Conservation (phyloP, 2,329 filamentous ascomycete species). For the Bimuria novae-zelandiae region DNA sequence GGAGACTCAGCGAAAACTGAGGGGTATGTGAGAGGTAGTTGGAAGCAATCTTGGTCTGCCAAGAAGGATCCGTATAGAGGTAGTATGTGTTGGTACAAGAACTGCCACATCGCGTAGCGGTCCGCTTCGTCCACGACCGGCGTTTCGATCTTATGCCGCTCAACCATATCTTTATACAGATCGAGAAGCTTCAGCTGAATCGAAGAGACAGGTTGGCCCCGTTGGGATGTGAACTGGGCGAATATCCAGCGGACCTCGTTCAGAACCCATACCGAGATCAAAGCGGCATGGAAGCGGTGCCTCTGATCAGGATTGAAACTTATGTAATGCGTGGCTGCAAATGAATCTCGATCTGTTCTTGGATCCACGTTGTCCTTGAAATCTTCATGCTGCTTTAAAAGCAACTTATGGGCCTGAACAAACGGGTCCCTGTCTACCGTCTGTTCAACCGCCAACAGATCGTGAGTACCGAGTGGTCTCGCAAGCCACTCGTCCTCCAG, state of each 20-base stretch:
- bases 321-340: constrained; percentile 12
- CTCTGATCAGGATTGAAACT: constrained; percentile 25
- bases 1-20: constrained; percentile 8
- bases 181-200: constrained; percentile 12
- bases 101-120: constrained; percentile 23
- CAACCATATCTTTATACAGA: constrained; percentile 4
- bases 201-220: neutral
- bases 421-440: constrained; percentile 9
- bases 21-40: constrained; percentile 26
- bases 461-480: constrained; percentile 18
- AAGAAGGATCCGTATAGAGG: constrained; percentile 18
- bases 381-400: constrained; percentile 12
- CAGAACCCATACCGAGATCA: constrained; percentile 26
- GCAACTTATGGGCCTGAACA: neutral
- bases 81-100: constrained; percentile 32
- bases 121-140: constrained; percentile 27
- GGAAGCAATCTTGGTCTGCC: constrained; percentile 18
- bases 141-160: neutral
- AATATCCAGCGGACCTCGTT: constrained; percentile 34
- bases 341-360: neutral
- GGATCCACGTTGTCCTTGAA: constrained; percentile 9
- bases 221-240: constrained; percentile 16
- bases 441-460: constrained; percentile 19
- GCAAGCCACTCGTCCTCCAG: constrained; percentile 28
- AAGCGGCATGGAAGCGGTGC: constrained; percentile 28